Base-by-base conservation (phyloP, 139 green algal species). In the Ettlia oleoabundans region DNA sequence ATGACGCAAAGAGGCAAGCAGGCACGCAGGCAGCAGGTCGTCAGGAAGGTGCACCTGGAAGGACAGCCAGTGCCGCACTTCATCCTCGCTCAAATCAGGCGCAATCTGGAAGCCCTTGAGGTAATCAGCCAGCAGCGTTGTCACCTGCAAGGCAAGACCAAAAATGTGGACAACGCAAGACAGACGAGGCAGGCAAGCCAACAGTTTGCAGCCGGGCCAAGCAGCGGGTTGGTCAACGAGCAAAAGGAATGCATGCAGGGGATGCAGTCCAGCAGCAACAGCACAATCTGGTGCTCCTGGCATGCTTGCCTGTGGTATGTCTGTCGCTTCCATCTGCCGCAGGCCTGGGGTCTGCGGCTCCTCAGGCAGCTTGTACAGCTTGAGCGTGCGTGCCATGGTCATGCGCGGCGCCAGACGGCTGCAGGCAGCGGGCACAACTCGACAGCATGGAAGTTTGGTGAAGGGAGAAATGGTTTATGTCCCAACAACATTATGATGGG, bases 331-430 rank as follows among this genome's bases (percentile, higher is more conserved):
- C 88, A 98, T 93, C 0, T 87, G 78, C 15, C 96, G 86, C n/a
- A 98, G 78, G 30, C 96, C 96, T 0, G 92, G 88, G 2, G 92
- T 98, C n/a, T 43, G 51, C 6, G 96, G 86, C 66, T 87, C 53
- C 0, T 94, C 88, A 0, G 95, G 92, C 72, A 99, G 92, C 83
- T 94, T 95, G 91, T 98, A 98, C 63, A 98, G 91, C 91, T 98
- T 98, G 70, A 99, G 91, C 37, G 94, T 97, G 38, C 95, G 89
- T 8, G 92, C 91, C 93, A 99, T 97, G 41, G 96, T 98, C 93
- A 96, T 98, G 71, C 92, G 90, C 24, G 91, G 88, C 88, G 94
- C 88, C 65, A 90, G 66, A n/a, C 78, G 53, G 40, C 67, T 67
- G 65, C 74, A 58, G n/a, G 8, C 4, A 5, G 10, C 7, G 43